Conservation (phyloP, 345 rosid species). For the Brassica cretica region DNA sequence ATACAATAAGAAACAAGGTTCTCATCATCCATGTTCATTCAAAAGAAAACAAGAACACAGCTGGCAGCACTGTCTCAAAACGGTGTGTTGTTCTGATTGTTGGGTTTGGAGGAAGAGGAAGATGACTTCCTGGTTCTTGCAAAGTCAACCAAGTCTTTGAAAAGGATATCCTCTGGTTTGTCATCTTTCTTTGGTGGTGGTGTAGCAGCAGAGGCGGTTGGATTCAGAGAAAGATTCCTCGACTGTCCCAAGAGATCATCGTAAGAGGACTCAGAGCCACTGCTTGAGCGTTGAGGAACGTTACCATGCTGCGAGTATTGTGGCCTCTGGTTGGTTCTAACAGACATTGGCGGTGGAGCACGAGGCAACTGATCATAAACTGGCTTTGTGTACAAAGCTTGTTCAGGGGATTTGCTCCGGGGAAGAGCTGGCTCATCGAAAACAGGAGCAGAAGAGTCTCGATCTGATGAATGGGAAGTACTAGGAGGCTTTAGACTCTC, state of each 20-base stretch:
- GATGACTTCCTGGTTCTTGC: conserved; percentile 77
- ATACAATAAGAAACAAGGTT: conserved; percentile 1
- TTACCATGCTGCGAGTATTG: conserved; percentile 46
- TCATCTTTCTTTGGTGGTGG: conserved; percentile 56
- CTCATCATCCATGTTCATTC: conserved; percentile 25
- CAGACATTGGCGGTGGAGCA: conserved; percentile 77
- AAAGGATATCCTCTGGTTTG: conserved; percentile 80
- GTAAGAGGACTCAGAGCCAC: conserved; percentile 58
- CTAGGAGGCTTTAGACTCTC: conserved; percentile 29
- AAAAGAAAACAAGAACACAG: conserved; percentile 26
- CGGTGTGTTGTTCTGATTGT: conserved; percentile 49
- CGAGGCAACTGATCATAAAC: conserved; percentile 65
- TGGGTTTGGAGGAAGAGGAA: conserved; percentile 51
- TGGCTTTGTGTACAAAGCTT: conserved; percentile 38
- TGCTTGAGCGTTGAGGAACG: conserved; percentile 46
- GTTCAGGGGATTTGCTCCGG: conserved; percentile 30
- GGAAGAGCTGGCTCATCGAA: conserved; percentile 34
- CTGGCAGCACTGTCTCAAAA: conserved; percentile 43
- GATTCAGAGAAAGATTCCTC: conserved; percentile 60
- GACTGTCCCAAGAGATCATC: conserved; percentile 65
- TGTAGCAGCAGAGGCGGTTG: conserved; percentile 38
- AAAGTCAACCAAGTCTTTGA: conserved; percentile 87
- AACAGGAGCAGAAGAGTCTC: conserved; percentile 27
- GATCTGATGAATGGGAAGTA: conserved; percentile 37
- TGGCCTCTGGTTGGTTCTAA: conserved; percentile 69